Base-by-base conservation (phyloP, 2,329 filamentous ascomycete species). In the Aspergillus oerlinghausenensis region DNA sequence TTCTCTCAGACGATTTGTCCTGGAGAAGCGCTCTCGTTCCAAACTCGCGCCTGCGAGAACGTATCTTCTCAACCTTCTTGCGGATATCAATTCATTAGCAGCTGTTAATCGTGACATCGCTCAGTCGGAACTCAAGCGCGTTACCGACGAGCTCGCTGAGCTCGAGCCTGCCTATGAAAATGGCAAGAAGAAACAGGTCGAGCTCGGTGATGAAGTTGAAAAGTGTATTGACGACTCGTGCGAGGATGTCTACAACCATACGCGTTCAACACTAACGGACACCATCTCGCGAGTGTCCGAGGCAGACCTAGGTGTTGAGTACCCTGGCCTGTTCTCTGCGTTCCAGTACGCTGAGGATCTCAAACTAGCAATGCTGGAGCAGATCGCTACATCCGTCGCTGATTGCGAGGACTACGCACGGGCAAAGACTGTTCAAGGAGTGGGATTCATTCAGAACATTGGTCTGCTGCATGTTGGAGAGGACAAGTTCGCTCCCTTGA, bases 11-110 rank as follows among this genome's bases (percentile, higher is more conserved):
- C 86, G 92, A 48, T 99, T 99, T 65, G 94, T 99, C 7, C 81
- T 99, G 26, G 94, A 99, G 71, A 97, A 97, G 80, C 86, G 94
- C 55, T 92, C 94, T 50, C 86, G 92, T 29, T 97, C 94, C 8
- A 99, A 99, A 77, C 83, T 99, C 58, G 93, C 94, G 1, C 94
- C 94, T 4, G 94, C 94, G 6, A 92, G 92, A 75, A 97, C 93
- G 1, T 99, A 99, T 70, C 84, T 99, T 1, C 80, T 96, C 66
- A 99, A 99, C 72, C 88, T 97, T 26, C 82, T 99, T 35, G 88
- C 90, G 64, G 94, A 99, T 68, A 81, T 99, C 57, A 81, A 91
- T 68, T 87, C 85, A 3, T 80, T 99, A 45, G 93, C 93, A 4
- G 85, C 82, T 0, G 90, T 96, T 65, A 99, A 99, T 72, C 82